These are phyloP conservation scores for Phytophthora foliorum DNA, from an alignment of 352 stramenopile species.

Conservation along the genomic window DNA sequence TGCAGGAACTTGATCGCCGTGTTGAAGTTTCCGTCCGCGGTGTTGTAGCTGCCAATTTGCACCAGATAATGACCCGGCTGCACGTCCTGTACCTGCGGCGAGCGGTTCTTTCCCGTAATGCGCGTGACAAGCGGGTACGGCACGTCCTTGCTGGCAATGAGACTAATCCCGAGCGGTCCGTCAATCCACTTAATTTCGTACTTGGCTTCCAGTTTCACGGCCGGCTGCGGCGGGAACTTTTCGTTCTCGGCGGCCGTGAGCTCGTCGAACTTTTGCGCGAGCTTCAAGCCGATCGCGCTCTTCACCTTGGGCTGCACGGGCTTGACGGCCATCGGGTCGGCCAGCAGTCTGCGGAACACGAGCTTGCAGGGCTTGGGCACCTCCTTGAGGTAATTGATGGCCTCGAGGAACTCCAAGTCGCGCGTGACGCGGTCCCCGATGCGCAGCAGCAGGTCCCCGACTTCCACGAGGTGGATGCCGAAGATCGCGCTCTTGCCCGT, in stretches of 20 bases:
- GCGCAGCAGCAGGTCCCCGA: conserved; percentile 81
- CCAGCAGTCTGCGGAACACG: conserved; percentile 74
- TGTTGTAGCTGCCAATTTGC: conserved; percentile 89
- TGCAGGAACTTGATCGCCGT: conserved; percentile 91
- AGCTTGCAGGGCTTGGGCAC: conserved; percentile 80
- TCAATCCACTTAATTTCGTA: conserved; percentile 92
- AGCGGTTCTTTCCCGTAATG: conserved; percentile 91
- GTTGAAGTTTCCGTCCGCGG: conserved; percentile 88
- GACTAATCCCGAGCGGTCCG: conserved; percentile 85
- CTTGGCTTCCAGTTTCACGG: conserved; percentile 84
- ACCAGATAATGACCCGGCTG: conserved; percentile 90
- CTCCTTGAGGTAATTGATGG: conserved; percentile 87
- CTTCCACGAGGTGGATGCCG: conserved; percentile 87
- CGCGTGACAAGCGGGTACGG: conserved; percentile 88
- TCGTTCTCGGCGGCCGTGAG: conserved; percentile 75
- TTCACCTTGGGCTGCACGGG: conserved; percentile 78
- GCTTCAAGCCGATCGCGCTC: conserved; percentile 74
- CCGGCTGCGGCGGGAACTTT: conserved; percentile 67
- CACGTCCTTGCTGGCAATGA: conserved; percentile 90
- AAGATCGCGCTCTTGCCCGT: conserved; percentile 88
- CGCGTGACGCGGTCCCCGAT: conserved; percentile 75
- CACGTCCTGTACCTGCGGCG: conserved; percentile 88
- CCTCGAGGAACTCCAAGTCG: conserved; percentile 88
- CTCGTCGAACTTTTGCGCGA: conserved; percentile 84
- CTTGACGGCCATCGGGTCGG: conserved; percentile 84